These are phyloP conservation scores for Blakeslea trispora DNA, from an alignment of 371 early-diverging fungal species.

Conservation along the genomic window DNA sequence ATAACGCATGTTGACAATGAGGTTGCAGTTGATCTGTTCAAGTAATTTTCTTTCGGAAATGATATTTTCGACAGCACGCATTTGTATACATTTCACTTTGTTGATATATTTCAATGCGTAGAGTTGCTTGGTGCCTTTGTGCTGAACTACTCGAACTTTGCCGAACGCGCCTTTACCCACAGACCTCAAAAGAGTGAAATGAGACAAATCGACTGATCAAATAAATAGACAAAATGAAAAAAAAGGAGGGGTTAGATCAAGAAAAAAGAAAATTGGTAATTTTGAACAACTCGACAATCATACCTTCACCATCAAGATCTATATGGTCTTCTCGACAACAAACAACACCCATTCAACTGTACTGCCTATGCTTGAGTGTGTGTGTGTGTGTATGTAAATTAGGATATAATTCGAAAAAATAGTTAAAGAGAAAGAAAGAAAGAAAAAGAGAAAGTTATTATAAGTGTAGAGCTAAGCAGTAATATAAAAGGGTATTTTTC, in stretches of 20 bases:
- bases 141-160: constrained; percentile 86
- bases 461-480: no score
- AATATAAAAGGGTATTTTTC: neutral
- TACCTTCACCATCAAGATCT: constrained; percentile 51
- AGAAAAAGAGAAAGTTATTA: neutral
- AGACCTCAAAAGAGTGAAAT: constrained; percentile 69
- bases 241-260: no score
- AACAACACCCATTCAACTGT: constrained; percentile 40
- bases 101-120: constrained; percentile 69
- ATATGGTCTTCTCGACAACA: constrained; percentile 43
- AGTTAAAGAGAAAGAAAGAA: neutral
- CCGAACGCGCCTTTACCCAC: constrained; percentile 80
- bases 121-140: constrained; percentile 64
- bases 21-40: constrained; percentile 51
- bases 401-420: no score
- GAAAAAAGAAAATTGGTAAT: no score
- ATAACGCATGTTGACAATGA: constrained; percentile 73
- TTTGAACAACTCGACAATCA: neutral
- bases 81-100: constrained; percentile 60
- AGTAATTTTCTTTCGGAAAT: constrained; percentile 59
- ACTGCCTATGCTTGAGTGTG: neutral
- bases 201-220: constrained; percentile 53
- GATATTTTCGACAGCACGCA: constrained; percentile 60
- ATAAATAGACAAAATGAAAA: no score
- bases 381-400: neutral